Evolutionary conservation across 495 filamentous ascomycete genomes (phyloP), one percentile per base, ranked within the genome.

Genomic region (Penicillium atrosanguineum): DNA sequence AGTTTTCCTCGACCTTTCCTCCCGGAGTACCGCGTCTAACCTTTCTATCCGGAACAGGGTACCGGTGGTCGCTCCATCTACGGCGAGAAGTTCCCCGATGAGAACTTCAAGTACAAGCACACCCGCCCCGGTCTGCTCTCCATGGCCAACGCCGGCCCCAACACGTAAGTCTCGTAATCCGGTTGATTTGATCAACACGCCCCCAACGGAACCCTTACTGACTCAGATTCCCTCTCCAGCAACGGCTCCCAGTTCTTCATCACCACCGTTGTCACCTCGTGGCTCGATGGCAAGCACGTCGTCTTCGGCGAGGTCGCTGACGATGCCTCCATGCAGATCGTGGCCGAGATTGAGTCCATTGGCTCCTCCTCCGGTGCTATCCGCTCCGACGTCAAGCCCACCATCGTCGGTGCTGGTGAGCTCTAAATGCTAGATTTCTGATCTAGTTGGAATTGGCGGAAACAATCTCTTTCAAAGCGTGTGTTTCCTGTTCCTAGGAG

Each of bases 201-300:
- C 18, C 36, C 5, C 14, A 21, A 14, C 31, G 26, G 23, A 59
- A 69, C 28, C 18, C 0, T 26, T 18, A 11, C 49, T 52, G 16
- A 50, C 38, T 15, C 14, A 18, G 5, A n/a, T 34, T 34, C 21
- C 28, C 39, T 55, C 16, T 60, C 6, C 54, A 97, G 94, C 73
- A 99, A 97, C 71, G 94, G 95, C 62, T 91, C 87, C 53, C 95
- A 97, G 71, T 99, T 99, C 85, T 99, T 97, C 83, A 77, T 99
- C 69, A 99, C 94, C 52, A 97, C 95, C 29, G 88, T 95, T 56
- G 76, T 82, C 23, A 99, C 94, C 39, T 86, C 87, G 26, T 95
- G 97, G 79, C 84, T 99, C 48, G 90, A 97, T 68, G 85, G 86
- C 61, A 97, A 97, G 79, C 94, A 99, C 76, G 94, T 99, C 51